phyloP scores from a whole-genome alignment of 2,329 filamentous ascomycete genomes.

The Pseudogymnoascus sp. region DNA sequence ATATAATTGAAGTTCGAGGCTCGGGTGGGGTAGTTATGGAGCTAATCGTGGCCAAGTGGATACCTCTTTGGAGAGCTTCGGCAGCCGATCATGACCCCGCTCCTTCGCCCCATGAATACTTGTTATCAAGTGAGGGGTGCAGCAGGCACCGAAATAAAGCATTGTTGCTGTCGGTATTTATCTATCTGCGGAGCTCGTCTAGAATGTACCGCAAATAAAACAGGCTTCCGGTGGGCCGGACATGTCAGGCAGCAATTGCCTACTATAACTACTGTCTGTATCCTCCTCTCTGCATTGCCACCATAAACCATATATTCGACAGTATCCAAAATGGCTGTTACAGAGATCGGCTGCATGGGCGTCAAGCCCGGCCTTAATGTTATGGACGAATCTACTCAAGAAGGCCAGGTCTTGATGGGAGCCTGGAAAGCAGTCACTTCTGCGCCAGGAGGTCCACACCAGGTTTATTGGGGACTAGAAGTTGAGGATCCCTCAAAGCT shows the following conservation, averaged over 20 bases:
- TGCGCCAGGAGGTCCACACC: constrained; percentile 19
- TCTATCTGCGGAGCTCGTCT: not conserved
- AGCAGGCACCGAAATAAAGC: not conserved
- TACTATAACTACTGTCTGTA: no score
- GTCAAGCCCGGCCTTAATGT: constrained; percentile 19
- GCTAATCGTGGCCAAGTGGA: not conserved
- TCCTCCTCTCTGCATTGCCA: no score
- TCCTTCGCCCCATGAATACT: not conserved
- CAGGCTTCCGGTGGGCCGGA: not conserved
- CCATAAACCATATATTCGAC: not conserved
- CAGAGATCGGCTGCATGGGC: constrained; percentile 21
- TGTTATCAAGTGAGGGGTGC: not conserved
- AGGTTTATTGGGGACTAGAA: constrained; percentile 21
- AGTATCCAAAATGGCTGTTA: constrained; percentile 15
- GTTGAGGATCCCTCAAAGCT: constrained; percentile 19
- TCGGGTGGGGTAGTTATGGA: not conserved
- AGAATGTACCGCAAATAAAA: not conserved
- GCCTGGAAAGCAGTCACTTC: constrained; percentile 16
- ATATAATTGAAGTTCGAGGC: not conserved
- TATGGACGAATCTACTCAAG: constrained; percentile 19
- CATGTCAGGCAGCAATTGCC: not conserved
- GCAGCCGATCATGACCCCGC: not conserved
- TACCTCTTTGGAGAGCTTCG: not conserved
- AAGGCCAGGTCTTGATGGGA: constrained; percentile 16
- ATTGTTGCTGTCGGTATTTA: not conserved